Conservation (phyloP, 371 early-diverging fungal genomes). For the Mucor racemosus region DNA sequence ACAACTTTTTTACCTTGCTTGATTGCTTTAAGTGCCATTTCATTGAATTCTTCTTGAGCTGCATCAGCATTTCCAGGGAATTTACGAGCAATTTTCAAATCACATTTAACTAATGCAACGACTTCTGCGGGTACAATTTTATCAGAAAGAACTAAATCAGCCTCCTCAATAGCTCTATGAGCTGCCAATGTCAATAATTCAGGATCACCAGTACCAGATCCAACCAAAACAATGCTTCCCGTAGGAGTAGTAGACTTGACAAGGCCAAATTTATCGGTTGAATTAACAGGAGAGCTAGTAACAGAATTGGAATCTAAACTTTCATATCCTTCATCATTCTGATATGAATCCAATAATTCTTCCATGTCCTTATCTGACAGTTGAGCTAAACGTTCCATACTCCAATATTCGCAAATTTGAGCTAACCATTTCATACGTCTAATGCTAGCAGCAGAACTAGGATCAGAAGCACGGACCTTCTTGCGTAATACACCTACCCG, state of each 20-base stretch:
- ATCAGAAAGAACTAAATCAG: conserved; percentile 86
- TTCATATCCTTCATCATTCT: conserved; percentile 63
- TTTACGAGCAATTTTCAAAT: conserved; percentile 69
- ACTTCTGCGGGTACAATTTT: conserved; percentile 80
- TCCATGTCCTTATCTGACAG: conserved; percentile 67
- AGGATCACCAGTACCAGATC: conserved; percentile 90
- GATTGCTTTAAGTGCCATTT: conserved; percentile 66
- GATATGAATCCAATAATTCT: conserved; percentile 66
- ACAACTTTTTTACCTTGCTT: conserved; percentile 76
- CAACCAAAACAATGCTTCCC: conserved; percentile 70
- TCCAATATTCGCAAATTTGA: conserved; percentile 78
- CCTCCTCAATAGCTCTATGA: conserved; percentile 64
- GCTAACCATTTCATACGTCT: conserved; percentile 78
- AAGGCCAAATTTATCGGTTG: not conserved
- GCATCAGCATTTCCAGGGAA: conserved; percentile 79
- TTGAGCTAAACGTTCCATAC: conserved; percentile 63
- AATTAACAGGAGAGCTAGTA: not conserved
- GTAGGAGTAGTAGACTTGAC: not conserved
- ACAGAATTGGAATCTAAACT: conserved; percentile 25
- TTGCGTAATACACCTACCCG: conserved; percentile 64
- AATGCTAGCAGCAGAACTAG: conserved; percentile 52
- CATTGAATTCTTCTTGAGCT: conserved; percentile 83
- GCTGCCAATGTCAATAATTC: conserved; percentile 82
- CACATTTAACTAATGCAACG: conserved; percentile 58
- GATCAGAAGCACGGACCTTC: conserved; percentile 60